phyloP scores from a whole-genome alignment of 257 asterid species.

The Rhazya stricta region DNA sequence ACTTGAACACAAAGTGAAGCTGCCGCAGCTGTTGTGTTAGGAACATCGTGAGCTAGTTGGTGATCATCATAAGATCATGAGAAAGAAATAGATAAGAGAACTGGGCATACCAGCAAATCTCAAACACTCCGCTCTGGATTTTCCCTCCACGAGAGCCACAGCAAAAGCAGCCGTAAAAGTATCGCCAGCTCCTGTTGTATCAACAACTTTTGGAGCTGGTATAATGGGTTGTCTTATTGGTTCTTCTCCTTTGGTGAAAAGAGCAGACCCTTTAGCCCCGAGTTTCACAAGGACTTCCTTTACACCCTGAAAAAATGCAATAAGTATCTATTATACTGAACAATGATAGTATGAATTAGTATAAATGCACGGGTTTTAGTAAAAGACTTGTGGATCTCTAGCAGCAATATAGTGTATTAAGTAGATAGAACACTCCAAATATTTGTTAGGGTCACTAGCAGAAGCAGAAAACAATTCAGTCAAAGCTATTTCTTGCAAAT shows the following conservation, averaged over 20 bases:
- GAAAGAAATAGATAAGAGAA: constrained; percentile 4
- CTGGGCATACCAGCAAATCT: constrained; percentile 64
- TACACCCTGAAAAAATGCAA: constrained; percentile 62
- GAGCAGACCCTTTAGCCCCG: constrained; percentile 77
- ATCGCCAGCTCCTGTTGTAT: constrained; percentile 98
- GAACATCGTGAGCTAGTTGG: constrained; percentile 14
- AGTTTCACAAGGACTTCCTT: constrained; percentile 88
- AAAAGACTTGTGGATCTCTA: neutral
- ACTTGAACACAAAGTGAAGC: constrained; percentile 97
- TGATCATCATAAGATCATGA: neutral
- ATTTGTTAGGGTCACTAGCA: neutral
- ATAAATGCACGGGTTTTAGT: neutral
- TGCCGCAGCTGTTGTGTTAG: constrained; percentile 69
- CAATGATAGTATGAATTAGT: neutral
- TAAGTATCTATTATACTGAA: neutral
- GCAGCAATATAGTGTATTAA: neutral
- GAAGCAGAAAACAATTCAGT: neutral
- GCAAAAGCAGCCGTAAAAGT: constrained; percentile 96
- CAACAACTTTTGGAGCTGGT: constrained; percentile 71
- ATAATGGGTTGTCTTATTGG: constrained; percentile 66
- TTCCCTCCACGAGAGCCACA: constrained; percentile 89
- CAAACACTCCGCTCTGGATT: constrained; percentile 64
- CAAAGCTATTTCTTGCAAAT: neutral
- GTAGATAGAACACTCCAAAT: neutral
- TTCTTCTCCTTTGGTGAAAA: constrained; percentile 73